Percentiles rank a stretch among this genome's conserved stretches.
phyloP scores from a whole-genome alignment of 805 yeast genomes.

The Candida sanyiensis region DNA sequence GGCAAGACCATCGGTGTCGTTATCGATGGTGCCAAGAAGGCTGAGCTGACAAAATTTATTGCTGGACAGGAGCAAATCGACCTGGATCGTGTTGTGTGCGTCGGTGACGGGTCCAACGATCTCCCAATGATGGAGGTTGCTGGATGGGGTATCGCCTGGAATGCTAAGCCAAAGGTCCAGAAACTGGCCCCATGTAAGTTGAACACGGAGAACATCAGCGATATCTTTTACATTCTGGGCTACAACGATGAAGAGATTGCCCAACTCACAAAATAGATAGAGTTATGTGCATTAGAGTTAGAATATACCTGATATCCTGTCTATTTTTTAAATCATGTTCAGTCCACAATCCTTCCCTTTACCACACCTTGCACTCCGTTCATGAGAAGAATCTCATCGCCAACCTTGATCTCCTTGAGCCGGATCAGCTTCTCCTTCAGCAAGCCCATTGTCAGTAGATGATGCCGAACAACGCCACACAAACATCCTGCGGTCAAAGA shows the following conservation, averaged over 20 bases:
- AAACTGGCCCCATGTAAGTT: slow-evolving; percentile 73
- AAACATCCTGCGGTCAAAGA: slow-evolving; percentile 72
- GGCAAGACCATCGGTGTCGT: slow-evolving; percentile 77
- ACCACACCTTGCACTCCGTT: slow-evolving; percentile 83
- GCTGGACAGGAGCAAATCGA: slow-evolving; percentile 51
- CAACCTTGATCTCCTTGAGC: slow-evolving; percentile 44
- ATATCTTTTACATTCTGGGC: slow-evolving; percentile 78
- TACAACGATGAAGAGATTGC: slow-evolving; percentile 50
- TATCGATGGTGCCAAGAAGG: slow-evolving; percentile 84
- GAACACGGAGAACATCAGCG: slow-evolving; percentile 67
- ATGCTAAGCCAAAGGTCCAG: slow-evolving; percentile 93
- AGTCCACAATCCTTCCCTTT: slow-evolving; percentile 46
- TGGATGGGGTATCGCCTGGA: slow-evolving; percentile 95
- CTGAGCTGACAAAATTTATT: slow-evolving; percentile 58
- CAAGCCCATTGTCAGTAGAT: slow-evolving; percentile 46
- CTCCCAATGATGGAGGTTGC: slow-evolving; percentile 86
- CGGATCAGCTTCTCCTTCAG: slow-evolving; percentile 49
- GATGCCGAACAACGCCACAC: slow-evolving; percentile 75
- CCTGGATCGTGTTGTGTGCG: slow-evolving; percentile 59
- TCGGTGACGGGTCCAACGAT: slow-evolving; percentile 98
- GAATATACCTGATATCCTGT: too few relatives aligned
- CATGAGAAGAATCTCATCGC: slow-evolving; percentile 66
- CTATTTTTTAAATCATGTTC: too few relatives aligned
- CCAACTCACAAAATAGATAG: slow-evolving; percentile 6
- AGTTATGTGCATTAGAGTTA: too few relatives aligned